Percentiles rank a stretch among this genome's conserved stretches.
Conservation (phyloP, 2,329 filamentous ascomycete genomes). For the Metarhizium album region DNA sequence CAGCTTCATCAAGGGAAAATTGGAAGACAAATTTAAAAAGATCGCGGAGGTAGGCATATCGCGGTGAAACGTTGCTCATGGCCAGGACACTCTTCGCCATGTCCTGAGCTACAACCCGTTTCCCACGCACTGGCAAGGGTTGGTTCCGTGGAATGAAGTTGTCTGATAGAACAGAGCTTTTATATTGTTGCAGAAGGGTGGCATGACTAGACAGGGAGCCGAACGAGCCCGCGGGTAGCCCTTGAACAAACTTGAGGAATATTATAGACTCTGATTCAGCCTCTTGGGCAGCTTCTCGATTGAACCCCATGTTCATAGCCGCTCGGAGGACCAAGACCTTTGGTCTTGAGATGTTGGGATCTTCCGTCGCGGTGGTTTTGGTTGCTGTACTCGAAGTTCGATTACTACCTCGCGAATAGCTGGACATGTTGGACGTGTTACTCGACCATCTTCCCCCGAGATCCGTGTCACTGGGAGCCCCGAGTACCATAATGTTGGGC, state of each 20-base stretch:
- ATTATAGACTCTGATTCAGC: conserved; percentile 37
- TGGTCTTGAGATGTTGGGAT: conserved; percentile 65
- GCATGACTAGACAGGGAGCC: conserved; percentile 61
- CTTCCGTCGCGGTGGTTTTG: conserved; percentile 57
- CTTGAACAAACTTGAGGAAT: conserved; percentile 66
- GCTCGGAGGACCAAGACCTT: conserved; percentile 76
- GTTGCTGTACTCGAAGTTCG: conserved; percentile 62
- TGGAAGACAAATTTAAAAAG: conserved; percentile 78
- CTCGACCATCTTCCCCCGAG: conserved; percentile 70
- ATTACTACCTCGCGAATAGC: conserved; percentile 62
- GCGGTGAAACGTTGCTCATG: conserved; percentile 55
- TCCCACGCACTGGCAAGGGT: conserved; percentile 39
- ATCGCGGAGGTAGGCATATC: conserved; percentile 72
- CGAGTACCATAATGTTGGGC: conserved; percentile 81
- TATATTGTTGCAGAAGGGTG: conserved; percentile 66
- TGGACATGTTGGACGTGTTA: conserved; percentile 65
- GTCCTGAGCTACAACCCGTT: conserved; percentile 57
- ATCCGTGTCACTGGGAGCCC: conserved; percentile 50
- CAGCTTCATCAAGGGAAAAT: conserved; percentile 69
- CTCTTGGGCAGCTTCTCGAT: conserved; percentile 41
- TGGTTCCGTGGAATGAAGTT: conserved; percentile 37
- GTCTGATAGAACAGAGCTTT: conserved; percentile 66
- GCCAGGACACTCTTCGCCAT: conserved; percentile 68
- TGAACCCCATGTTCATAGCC: conserved; percentile 74
- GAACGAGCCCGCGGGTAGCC: conserved; percentile 66